Base-by-base conservation (phyloP, 2,329 filamentous ascomycete genomes). In the Colletotrichum theobromicola region DNA sequence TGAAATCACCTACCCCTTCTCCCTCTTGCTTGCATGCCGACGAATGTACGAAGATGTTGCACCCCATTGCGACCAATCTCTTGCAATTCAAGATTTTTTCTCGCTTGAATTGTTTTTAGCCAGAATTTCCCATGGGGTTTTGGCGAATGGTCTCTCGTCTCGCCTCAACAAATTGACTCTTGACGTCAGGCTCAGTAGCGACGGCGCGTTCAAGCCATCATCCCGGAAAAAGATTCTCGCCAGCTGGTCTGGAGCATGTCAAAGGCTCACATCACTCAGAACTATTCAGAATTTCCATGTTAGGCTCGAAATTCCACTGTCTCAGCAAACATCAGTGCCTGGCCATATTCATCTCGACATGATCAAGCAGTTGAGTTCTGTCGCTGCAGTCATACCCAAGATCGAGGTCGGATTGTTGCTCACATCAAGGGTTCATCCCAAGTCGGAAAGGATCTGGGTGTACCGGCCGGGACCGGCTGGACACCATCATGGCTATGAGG, bases 11-110 rank as follows among this genome's bases (percentile, higher is more conserved):
- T 60, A 32, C 21, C 66, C 70, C 4, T 26, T 64, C n/a, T 21
- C 70, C 7, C 66, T 70, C 0, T 13, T 58, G 9, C 50, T 73
- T 28, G 60, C 60, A 13, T 73, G 70, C 18, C 70, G 66, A 28
- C 50, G 70, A 21, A 58, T 73, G 58, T 64, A 64, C 28, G 60
- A 64, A 13, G 70, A 73, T 8, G 46, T 73, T 16, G 70, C 66
- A 30, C 60, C 60, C 34, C 50, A 64, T 6, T 73, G 70, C 15
- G 70, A 73, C 24, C 66, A 73, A 8, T 70, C 66, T 7, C 4
- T 73, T 30, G 66, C 66, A 24, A 64, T 65, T n/a, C 70, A 60
- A 24, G 66, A 70, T 30, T 60, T 73, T 7, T 16, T 70, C 3
- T 28, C 66, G 5, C 60, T 73, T 3, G 70, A 65, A 5, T 4